These are phyloP conservation scores for Scleroderma citrinum DNA, from an alignment of 768 basidiomycete species.

Conservation along the genomic window DNA sequence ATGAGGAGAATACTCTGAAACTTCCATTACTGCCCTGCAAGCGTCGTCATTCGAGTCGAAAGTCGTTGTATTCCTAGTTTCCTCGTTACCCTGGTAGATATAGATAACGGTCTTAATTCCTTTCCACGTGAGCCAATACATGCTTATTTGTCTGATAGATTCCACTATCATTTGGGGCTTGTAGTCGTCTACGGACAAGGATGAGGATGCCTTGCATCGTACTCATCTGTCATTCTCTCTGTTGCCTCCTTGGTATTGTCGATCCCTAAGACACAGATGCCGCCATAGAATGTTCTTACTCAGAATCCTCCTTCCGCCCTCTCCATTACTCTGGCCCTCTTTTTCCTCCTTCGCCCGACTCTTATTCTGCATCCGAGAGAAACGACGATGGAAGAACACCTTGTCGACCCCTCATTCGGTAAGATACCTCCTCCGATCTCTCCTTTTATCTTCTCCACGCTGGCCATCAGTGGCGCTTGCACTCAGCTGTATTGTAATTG, in stretches of 20 bases:
- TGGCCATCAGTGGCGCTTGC: conserved; percentile 57
- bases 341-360: conserved; percentile 41
- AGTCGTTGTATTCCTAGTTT: too few relatives aligned
- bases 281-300: conserved; percentile 24
- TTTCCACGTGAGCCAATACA: too few relatives aligned
- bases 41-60: background rate
- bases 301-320: conserved; percentile 17
- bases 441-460: conserved; percentile 68
- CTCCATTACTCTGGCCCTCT: conserved; percentile 24
- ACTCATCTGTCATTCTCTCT: too few relatives aligned
- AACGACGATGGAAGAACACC: conserved; percentile 90
- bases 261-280: too few relatives aligned
- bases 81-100: background rate
- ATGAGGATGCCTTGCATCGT: too few relatives aligned
- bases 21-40: background rate
- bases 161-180: too few relatives aligned
- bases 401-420: conserved; percentile 85
- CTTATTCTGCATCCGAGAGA: conserved; percentile 61
- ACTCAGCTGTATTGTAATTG: conserved; percentile 93
- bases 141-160: too few relatives aligned
- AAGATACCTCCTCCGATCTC: conserved; percentile 41
- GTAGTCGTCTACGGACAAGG: too few relatives aligned
- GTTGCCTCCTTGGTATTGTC: too few relatives aligned
- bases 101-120: too few relatives aligned
- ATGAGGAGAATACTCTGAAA: background rate